phyloP scores from a whole-genome alignment of 768 basidiomycete genomes.

The Leccinellum rugosiceps region DNA sequence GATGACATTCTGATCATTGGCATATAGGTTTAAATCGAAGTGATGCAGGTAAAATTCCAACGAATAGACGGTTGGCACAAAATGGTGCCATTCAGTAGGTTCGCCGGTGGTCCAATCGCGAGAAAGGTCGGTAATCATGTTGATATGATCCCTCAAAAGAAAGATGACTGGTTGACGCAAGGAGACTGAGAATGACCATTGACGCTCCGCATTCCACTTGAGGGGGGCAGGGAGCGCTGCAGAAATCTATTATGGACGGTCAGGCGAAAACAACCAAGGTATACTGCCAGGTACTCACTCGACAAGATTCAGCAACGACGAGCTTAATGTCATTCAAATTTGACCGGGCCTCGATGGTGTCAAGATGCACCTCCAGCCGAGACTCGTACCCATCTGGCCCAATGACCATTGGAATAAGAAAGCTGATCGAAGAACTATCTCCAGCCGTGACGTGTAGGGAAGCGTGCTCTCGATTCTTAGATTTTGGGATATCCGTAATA shows the following conservation, averaged over 20 bases:
- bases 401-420: constrained; percentile 79
- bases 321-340: constrained; percentile 87
- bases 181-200: constrained; percentile 74
- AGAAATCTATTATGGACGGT: constrained; percentile 50
- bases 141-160: constrained; percentile 89
- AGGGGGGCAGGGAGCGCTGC: constrained; percentile 78
- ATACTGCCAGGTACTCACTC: constrained; percentile 41
- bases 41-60: constrained; percentile 70
- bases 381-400: constrained; percentile 74
- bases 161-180: constrained; percentile 72
- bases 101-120: constrained; percentile 90
- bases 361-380: constrained; percentile 76
- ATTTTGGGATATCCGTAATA: constrained; percentile 42
- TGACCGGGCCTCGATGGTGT: constrained; percentile 71
- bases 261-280: constrained; percentile 13
- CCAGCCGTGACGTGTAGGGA: constrained; percentile 73
- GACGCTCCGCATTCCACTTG: constrained; percentile 75
- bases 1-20: constrained; percentile 96
- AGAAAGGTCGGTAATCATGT: constrained; percentile 89
- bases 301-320: constrained; percentile 72
- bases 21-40: constrained; percentile 75
- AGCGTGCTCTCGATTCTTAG: constrained; percentile 59
- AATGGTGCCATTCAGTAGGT: constrained; percentile 74
- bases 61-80: constrained; percentile 77
- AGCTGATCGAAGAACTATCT: constrained; percentile 81